phyloP scores from a whole-genome alignment of 345 rosid genomes.

The Corymbia maculata region DNA sequence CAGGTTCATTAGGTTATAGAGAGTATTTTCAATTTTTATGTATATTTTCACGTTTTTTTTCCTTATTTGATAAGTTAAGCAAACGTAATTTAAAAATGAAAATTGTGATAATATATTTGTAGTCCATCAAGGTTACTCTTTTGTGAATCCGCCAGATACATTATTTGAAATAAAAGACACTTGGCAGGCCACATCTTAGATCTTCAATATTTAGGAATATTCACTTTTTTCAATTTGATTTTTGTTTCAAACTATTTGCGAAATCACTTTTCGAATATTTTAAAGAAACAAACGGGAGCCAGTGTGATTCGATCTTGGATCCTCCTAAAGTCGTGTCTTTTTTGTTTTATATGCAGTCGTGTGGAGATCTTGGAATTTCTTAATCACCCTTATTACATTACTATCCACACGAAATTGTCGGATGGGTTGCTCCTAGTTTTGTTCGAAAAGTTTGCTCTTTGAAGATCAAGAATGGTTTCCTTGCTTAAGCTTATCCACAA shows the following conservation, averaged over 20 bases:
- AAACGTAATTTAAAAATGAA: background rate
- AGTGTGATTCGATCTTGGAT: background rate
- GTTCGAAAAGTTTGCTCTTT: background rate
- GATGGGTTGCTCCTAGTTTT: background rate
- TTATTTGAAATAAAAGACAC: background rate
- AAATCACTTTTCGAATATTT: background rate
- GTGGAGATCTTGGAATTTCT: background rate
- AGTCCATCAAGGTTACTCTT: background rate
- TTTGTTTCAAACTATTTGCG: background rate
- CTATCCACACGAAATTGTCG: background rate
- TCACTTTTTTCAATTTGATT: background rate
- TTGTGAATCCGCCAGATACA: fast-evolving
- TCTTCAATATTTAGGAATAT: background rate
- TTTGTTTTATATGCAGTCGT: background rate
- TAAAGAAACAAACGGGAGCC: background rate
- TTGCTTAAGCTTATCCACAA: background rate
- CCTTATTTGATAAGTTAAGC: background rate
- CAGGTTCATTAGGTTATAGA: background rate
- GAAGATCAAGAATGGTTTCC: background rate
- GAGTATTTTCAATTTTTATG: background rate
- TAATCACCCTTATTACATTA: background rate
- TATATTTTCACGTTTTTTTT: background rate
- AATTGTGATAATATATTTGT: background rate
- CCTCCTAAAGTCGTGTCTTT: background rate
- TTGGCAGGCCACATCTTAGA: background rate